A percentile compares a stretch with the other conserved stretches of the same genome.
These are phyloP conservation scores for Scheffersomyces parashehatae DNA, from an alignment of 1,139 yeast genomes.

Conservation along the genomic window DNA sequence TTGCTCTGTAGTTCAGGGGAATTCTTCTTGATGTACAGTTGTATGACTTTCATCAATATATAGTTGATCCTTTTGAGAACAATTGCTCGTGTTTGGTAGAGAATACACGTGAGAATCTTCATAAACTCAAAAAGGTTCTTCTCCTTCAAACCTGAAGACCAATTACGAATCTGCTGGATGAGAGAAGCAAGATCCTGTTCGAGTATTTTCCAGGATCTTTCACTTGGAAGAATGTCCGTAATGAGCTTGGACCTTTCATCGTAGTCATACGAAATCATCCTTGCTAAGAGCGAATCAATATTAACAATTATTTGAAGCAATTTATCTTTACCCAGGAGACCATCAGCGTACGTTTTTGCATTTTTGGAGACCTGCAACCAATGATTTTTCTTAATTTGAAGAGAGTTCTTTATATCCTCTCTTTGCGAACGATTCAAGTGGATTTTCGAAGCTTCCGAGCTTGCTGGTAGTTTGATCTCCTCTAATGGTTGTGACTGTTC, in stretches of 20 bases:
- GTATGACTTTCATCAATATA: conserved; percentile 26
- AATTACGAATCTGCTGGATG: conserved; percentile 21
- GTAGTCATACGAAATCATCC: conserved; percentile 33
- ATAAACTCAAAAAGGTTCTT: conserved; percentile 20
- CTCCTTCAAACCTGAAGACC: conserved; percentile 13
- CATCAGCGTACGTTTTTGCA: conserved; percentile 24
- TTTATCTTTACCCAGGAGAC: conserved; percentile 18
- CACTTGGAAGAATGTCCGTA: conserved; percentile 29
- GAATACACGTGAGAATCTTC: conserved; percentile 30
- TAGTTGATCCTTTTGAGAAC: conserved; percentile 30
- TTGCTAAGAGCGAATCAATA: conserved; percentile 33
- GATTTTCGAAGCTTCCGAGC: conserved; percentile 4
- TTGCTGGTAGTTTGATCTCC: conserved; percentile 8
- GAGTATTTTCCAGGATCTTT: conserved; percentile 36
- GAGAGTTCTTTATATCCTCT: conserved; percentile 18
- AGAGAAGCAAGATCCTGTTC: conserved; percentile 27
- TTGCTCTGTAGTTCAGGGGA: conserved; percentile 20
- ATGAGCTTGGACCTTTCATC: conserved; percentile 35
- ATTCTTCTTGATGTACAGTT: conserved; percentile 21
- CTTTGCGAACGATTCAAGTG: conserved; percentile 8
- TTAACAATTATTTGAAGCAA: conserved; percentile 26
- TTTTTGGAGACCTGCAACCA: conserved; percentile 34
- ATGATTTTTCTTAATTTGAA: conserved; percentile 23
- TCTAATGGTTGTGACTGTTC: conserved; percentile 13
- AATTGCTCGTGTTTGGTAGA: conserved; percentile 32